Evolutionary conservation across 2,329 filamentous ascomycete genomes (phyloP).

Genomic region (Allantophomopsis lycopodina): DNA sequence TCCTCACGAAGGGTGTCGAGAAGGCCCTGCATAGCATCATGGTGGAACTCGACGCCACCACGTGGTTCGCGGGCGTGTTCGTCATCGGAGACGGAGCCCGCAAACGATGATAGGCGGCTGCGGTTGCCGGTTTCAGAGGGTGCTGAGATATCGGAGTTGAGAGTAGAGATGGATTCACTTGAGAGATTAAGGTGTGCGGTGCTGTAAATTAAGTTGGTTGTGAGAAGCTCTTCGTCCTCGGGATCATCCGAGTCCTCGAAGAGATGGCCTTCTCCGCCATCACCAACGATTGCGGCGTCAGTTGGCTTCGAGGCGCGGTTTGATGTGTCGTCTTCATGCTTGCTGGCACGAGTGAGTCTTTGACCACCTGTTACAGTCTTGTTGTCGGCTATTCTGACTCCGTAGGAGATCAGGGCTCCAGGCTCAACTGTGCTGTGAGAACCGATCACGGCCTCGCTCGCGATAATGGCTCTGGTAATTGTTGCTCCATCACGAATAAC

Average conservation of each 20-base stretch:
- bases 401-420: slow-evolving; percentile 69
- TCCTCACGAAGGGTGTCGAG: slow-evolving; percentile 69
- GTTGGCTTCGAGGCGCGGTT: slow-evolving; percentile 18
- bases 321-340: slow-evolving; percentile 19
- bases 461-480: slow-evolving; percentile 63
- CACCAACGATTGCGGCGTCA: slow-evolving; percentile 41
- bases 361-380: slow-evolving; percentile 24
- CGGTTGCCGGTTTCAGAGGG: slow-evolving; percentile 22
- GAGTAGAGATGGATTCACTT: slow-evolving; percentile 47
- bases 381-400: slow-evolving; percentile 56
- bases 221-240: slow-evolving; percentile 46
- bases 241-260: slow-evolving; percentile 44
- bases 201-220: slow-evolving; percentile 24
- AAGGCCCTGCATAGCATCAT: slow-evolving; percentile 77
- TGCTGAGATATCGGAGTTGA: slow-evolving; percentile 39
- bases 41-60: slow-evolving; percentile 56
- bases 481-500: slow-evolving; percentile 62
- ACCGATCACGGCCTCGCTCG: slow-evolving; percentile 57
- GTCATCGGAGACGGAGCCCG: slow-evolving; percentile 56
- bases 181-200: slow-evolving; percentile 23
- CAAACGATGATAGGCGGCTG: slow-evolving; percentile 56
- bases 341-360: slow-evolving; percentile 27
- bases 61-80: slow-evolving; percentile 25
- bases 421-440: slow-evolving; percentile 53
- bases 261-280: slow-evolving; percentile 44